phyloP scores from a whole-genome alignment of 306 rosid species.

The Cucumis melo region DNA sequence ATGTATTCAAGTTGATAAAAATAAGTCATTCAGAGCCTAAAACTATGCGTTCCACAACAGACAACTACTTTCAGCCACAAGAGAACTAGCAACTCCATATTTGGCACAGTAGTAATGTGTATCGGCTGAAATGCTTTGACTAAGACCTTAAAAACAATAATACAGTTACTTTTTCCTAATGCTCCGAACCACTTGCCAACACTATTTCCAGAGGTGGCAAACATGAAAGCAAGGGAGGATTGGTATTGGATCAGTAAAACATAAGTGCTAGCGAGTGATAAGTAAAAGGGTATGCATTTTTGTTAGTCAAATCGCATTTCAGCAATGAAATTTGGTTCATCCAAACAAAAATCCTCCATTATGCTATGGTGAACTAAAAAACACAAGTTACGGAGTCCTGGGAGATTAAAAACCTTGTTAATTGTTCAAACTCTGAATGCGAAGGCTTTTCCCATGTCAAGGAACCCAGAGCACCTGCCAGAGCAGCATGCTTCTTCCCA shows the following conservation, averaged over 20 bases:
- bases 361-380: background rate
- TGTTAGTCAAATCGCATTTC: too few relatives aligned
- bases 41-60: background rate
- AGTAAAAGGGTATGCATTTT: too few relatives aligned
- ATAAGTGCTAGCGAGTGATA: too few relatives aligned
- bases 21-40: background rate
- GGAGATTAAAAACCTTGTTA: conserved; percentile 45
- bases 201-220: too few relatives aligned
- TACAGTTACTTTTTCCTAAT: too few relatives aligned
- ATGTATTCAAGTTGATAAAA: conserved; percentile 3
- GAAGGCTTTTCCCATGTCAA: conserved; percentile 71
- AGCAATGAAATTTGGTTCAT: too few relatives aligned
- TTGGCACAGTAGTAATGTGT: background rate
- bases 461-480: conserved; percentile 70
- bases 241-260: too few relatives aligned
- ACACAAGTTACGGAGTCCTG: background rate
- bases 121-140: too few relatives aligned
- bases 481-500: conserved; percentile 67
- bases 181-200: too few relatives aligned
- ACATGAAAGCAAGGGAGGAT: too few relatives aligned
- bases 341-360: too few relatives aligned
- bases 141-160: too few relatives aligned
- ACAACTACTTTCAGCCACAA: background rate
- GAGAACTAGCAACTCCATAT: background rate
- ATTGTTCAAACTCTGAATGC: conserved; percentile 62